Base-by-base conservation (phyloP, 768 basidiomycete species). In the Tulasnella calospora region DNA sequence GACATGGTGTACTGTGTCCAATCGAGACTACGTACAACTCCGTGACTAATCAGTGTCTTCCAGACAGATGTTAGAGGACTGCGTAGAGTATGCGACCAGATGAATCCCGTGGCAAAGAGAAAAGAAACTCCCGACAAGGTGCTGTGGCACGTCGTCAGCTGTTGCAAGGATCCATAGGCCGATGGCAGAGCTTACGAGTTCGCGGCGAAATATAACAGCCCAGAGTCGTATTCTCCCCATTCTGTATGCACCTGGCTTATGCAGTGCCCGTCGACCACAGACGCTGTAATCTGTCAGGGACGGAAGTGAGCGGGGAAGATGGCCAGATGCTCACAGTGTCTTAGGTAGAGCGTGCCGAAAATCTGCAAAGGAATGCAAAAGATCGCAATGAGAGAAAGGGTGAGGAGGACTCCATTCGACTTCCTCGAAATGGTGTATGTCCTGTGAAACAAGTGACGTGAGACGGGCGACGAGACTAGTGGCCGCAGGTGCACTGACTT, bases 161-260 rank as follows among this genome's bases (percentile, higher is more conserved):
- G 46, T 19, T 19, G 38, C 30, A 8, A 74, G 23, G 1, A n/a
- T 72, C 4, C 3, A 74, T 23, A 74, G 73, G 19, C 38, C 23
- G 61, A 27, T 74, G 73, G 27, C 0, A 27, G 38, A n/a, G 27
- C 73, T 9, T 27, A 74, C 73, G 51, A 33, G 35, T 74, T 44
- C 7, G 44, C 51, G 19, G 73, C 73, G 51, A 74, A 74, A 47
- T 74, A 74, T n/a, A 74, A 30, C 21, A 74, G n/a, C 3, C 73
- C 73, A 3, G 44, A 46, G 27, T 74, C 73, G 41, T 74, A 74
- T 6, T 74, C 33, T 23, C 73, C 73, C 73, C 73, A 74, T 74
- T 74, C 44, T 1, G 73, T 74, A 44, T 46, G 38, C 2, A 74
- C 73, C 41, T 44, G 30, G 41, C 41, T 74, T 27, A 51, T 33